A percentile compares a stretch with the other conserved stretches of the same genome.
These are phyloP conservation scores for Fusarium xylarioides DNA, from an alignment of 2,329 filamentous ascomycete genomes.

Conservation along the genomic window DNA sequence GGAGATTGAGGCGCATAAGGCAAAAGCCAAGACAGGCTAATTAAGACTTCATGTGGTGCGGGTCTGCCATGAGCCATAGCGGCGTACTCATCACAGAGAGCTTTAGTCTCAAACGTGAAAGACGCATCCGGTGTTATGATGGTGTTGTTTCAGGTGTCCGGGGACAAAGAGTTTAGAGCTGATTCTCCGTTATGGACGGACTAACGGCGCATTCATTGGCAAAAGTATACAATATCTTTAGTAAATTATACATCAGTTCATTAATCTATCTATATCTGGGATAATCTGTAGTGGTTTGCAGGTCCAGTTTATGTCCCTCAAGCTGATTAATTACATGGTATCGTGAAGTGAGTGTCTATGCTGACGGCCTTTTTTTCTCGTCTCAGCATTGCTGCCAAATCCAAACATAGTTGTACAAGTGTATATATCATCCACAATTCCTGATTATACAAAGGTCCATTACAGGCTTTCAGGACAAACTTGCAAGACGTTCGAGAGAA, in stretches of 20 bases:
- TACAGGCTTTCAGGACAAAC: neutral
- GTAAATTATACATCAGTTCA: slow-evolving; percentile 34
- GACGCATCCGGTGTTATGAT: neutral
- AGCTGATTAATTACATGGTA: slow-evolving; percentile 38
- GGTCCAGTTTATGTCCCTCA: slow-evolving; percentile 8
- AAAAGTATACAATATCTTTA: neutral
- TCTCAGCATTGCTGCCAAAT: slow-evolving; percentile 27
- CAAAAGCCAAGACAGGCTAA: slow-evolving; percentile 26
- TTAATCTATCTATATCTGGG: slow-evolving; percentile 37
- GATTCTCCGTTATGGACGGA: neutral
- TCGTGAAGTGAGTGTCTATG: slow-evolving; percentile 40
- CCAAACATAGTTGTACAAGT: slow-evolving; percentile 40
- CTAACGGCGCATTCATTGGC: neutral
- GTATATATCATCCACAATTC: slow-evolving; percentile 16
- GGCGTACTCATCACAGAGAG: neutral
- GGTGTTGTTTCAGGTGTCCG: slow-evolving; percentile 3
- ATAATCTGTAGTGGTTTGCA: slow-evolving; percentile 11
- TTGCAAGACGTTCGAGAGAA: neutral
- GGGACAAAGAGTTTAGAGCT: neutral
- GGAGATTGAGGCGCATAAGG: slow-evolving; percentile 70
- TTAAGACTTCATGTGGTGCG: neutral
- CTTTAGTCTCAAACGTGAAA: neutral
- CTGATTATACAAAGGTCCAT: slow-evolving; percentile 28
- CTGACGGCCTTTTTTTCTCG: slow-evolving; percentile 23
- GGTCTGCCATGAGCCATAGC: neutral